Conservation (phyloP, 257 asterid species). For the Pogostemon cablin region DNA sequence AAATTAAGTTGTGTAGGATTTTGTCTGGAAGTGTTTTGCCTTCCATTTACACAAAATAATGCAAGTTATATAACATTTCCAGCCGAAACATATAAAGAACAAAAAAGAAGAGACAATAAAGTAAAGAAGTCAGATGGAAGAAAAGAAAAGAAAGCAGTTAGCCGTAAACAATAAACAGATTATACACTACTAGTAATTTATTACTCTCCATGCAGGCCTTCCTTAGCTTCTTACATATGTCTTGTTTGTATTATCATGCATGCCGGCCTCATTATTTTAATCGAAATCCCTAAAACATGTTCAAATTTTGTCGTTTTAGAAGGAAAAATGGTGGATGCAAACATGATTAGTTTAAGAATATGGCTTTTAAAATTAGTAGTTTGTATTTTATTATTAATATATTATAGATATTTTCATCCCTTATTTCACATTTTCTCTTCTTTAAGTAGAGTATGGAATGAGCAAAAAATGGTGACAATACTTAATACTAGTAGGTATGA, state of each 20-base stretch:
- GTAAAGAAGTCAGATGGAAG: background rate
- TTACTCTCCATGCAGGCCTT: conserved; percentile 26
- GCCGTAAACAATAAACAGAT: background rate
- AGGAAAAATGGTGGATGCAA: background rate
- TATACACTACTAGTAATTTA: background rate
- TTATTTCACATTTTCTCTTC: too few species aligned
- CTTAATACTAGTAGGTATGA: background rate
- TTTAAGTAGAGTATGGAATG: background rate
- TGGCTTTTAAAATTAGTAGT: background rate
- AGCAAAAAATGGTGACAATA: background rate
- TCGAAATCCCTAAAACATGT: background rate
- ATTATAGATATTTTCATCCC: too few species aligned
- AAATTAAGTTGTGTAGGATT: too few species aligned
- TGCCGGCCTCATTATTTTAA: conserved; percentile 11
- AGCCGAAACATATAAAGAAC: background rate
- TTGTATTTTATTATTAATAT: too few species aligned
- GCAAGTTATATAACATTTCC: background rate
- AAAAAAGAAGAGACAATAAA: conserved; percentile 1
- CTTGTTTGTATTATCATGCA: conserved; percentile 19
- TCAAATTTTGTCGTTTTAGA: background rate
- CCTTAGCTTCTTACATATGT: background rate
- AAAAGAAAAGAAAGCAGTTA: background rate
- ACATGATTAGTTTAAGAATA: background rate
- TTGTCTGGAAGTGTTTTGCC: too few species aligned
- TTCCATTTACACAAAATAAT: background rate